Conservation (phyloP, 83 land plant genomes). For the Picea abies region DNA sequence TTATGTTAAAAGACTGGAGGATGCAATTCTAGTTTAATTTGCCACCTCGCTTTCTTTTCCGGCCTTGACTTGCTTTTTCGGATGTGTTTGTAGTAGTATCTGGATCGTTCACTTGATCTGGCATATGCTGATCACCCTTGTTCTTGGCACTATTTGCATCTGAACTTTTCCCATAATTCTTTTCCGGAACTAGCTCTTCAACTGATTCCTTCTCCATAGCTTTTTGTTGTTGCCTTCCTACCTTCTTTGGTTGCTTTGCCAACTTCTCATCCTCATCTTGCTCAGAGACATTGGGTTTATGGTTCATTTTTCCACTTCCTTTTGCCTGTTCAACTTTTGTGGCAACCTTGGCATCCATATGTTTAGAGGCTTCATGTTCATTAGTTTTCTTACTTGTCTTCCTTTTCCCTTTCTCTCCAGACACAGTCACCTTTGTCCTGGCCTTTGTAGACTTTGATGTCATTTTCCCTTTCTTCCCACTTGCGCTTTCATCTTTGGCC, state of each 20-base stretch:
- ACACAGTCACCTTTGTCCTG: background rate
- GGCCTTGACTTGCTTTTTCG: constrained; percentile 3
- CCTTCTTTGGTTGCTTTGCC: too few species aligned
- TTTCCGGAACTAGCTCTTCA: too few species aligned
- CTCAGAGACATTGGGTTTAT: too few species aligned
- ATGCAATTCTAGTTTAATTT: constrained; percentile 4
- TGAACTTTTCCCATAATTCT: too few species aligned
- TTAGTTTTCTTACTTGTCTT: constrained; percentile 1
- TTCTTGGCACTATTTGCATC: too few species aligned
- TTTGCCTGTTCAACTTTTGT: too few species aligned
- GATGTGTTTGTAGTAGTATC: constrained; percentile 2
- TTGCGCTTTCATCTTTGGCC: background rate
- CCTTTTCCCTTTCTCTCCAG: constrained; percentile 4
- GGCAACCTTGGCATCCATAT: background rate
- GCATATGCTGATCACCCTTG: background rate
- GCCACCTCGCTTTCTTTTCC: background rate
- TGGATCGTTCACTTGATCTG: background rate
- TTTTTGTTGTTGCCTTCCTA: too few species aligned
- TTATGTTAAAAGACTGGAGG: background rate
- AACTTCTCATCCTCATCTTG: too few species aligned
- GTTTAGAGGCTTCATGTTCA: constrained; percentile 13
- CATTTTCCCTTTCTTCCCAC: background rate
- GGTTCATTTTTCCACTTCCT: too few species aligned
- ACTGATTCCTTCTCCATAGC: too few species aligned
- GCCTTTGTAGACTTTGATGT: background rate